Evolutionary conservation across 495 filamentous ascomycete genomes (phyloP).

Genomic region (Aspergillus affinis): DNA sequence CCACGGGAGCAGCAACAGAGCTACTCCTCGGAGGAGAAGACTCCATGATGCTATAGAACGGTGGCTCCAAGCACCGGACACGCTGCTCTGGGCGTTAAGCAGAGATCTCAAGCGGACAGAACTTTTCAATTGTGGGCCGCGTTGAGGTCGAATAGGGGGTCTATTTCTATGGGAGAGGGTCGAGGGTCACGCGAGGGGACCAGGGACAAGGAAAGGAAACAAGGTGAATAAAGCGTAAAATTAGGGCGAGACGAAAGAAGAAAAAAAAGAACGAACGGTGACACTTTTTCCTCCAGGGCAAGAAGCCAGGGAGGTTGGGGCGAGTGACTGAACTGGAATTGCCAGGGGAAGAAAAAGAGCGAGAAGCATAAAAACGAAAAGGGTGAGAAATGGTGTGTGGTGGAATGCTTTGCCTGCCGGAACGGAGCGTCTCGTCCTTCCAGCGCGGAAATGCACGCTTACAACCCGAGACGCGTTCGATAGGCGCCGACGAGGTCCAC

Average conservation of each 20-base stretch:
- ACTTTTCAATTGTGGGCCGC: constrained; percentile 20
- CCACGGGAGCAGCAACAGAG: constrained; percentile 42
- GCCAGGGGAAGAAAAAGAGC: constrained; percentile 24
- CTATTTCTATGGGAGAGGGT: constrained; percentile 1
- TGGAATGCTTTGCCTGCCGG: constrained; percentile 42
- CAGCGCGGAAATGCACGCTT: constrained; percentile 50
- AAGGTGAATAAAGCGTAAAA: constrained; percentile 6
- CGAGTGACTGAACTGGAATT: constrained; percentile 16
- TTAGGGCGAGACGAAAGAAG: constrained; percentile 17
- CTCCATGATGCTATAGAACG: constrained; percentile 35
- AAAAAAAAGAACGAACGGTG: constrained; percentile 22
- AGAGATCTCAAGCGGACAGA: constrained; percentile 2
- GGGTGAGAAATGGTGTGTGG: constrained; percentile 36
- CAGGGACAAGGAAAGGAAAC: constrained; percentile 9
- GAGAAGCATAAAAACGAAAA: constrained; percentile 35
- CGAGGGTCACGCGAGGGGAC: constrained; percentile 1
- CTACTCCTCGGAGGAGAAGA: constrained; percentile 43
- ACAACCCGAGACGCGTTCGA: constrained; percentile 51
- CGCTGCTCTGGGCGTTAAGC: not conserved
- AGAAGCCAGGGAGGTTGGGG: constrained; percentile 23
- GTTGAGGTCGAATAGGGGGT: constrained; percentile 16
- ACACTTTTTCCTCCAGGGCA: constrained; percentile 17
- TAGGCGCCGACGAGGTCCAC: constrained; percentile 47
- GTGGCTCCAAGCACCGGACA: not conserved
- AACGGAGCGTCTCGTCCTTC: constrained; percentile 39